These are phyloP conservation scores for Penstemon barbatus DNA, from an alignment of 257 asterid species.

Conservation along the genomic window DNA sequence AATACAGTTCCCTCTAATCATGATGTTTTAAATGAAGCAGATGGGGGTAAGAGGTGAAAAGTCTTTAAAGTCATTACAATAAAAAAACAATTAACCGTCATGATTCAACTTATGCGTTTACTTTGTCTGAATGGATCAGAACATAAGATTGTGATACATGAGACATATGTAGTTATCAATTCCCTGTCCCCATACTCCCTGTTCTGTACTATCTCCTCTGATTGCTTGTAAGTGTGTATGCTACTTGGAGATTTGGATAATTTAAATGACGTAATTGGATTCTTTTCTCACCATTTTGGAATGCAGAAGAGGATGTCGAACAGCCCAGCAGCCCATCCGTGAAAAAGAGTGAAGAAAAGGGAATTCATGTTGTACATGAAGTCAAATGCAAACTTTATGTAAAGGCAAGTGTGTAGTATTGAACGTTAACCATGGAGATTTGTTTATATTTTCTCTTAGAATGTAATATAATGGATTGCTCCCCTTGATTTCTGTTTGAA, in stretches of 20 bases:
- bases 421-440: neutral
- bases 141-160: slow-evolving; percentile 5
- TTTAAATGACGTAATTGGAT: slow-evolving; percentile 25
- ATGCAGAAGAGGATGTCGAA: slow-evolving; percentile 75
- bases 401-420: slow-evolving; percentile 57
- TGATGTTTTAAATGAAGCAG: slow-evolving; percentile 43
- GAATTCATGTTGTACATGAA: slow-evolving; percentile 73
- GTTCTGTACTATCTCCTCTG: neutral
- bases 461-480: slow-evolving; percentile 10
- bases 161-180: slow-evolving; percentile 5
- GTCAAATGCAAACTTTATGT: slow-evolving; percentile 91
- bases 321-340: slow-evolving; percentile 96
- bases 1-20: slow-evolving; percentile 33
- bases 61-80: slow-evolving; percentile 24
- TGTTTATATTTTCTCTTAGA: neutral
- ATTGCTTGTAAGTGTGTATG: neutral
- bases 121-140: slow-evolving; percentile 17
- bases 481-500: slow-evolving; percentile 13
- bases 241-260: slow-evolving; percentile 19
- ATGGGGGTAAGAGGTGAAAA: slow-evolving; percentile 52
- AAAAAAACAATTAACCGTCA: neutral
- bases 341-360: slow-evolving; percentile 79
- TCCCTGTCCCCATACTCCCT: slow-evolving; percentile 5
- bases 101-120: neutral
- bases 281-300: slow-evolving; percentile 31